Evolutionary conservation across 2,329 filamentous ascomycete genomes (phyloP).

Genomic region (Sodiomyces alkalinus): DNA sequence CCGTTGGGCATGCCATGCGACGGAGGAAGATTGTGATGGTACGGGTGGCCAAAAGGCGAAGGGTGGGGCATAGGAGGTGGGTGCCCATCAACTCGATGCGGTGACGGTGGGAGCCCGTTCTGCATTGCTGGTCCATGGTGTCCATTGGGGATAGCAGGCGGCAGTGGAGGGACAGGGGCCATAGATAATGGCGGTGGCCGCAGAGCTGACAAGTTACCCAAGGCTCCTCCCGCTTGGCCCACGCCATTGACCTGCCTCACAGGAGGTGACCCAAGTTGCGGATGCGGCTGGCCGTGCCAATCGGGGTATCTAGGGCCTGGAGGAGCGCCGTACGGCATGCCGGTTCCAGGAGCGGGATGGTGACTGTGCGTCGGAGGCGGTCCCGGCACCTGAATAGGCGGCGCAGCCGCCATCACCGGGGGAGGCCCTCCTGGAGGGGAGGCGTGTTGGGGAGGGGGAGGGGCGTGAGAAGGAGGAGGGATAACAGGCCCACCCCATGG

Average conservation of each 20-base stretch:
- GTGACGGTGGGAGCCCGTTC: slow-evolving; percentile 33
- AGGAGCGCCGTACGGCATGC: slow-evolving; percentile 18
- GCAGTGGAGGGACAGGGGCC: slow-evolving; percentile 22
- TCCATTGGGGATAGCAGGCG: slow-evolving; percentile 26
- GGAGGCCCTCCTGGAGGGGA: slow-evolving; percentile 14
- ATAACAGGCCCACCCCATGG: slow-evolving; percentile 1
- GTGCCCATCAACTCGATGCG: slow-evolving; percentile 25
- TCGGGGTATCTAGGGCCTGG: slow-evolving; percentile 14
- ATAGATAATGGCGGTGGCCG: slow-evolving; percentile 32
- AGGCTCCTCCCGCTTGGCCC: slow-evolving; percentile 15
- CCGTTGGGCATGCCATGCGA: slow-evolving; percentile 13
- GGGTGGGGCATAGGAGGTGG: slow-evolving; percentile 6
- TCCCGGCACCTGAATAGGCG: slow-evolving; percentile 7
- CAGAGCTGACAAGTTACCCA: slow-evolving; percentile 26
- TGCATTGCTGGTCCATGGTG: slow-evolving; percentile 22
- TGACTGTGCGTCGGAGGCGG: slow-evolving; percentile 20
- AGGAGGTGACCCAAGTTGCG: slow-evolving; percentile 30
- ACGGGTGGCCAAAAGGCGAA: slow-evolving; percentile 11
- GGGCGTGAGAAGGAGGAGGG: too few relatives aligned
- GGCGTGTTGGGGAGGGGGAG: slow-evolving; percentile 6
- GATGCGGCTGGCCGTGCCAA: slow-evolving; percentile 32
- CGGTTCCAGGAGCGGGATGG: slow-evolving; percentile 20
- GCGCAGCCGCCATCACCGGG: slow-evolving; percentile 9
- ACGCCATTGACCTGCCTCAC: slow-evolving; percentile 37
- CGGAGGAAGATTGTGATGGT: slow-evolving; percentile 13